Percentiles rank a stretch among this genome's conserved stretches.
Evolutionary conservation across 805 yeast genomes (phyloP).

Genomic region (Candida ulmi): DNA sequence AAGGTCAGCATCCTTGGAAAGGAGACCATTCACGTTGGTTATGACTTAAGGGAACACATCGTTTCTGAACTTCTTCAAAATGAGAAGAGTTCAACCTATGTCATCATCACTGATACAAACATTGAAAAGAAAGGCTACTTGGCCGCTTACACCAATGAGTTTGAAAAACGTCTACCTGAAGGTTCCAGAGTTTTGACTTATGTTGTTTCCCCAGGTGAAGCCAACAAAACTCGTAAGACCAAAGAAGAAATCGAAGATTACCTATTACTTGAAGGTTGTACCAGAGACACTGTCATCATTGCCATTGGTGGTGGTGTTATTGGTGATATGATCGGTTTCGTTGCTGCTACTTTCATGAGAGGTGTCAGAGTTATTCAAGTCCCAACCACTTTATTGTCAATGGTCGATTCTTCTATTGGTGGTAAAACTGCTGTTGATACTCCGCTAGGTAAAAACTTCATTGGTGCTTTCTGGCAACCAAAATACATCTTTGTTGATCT

Average conservation of each 20-base stretch:
- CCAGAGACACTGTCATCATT: conserved; percentile 89
- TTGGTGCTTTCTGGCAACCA: conserved; percentile 99
- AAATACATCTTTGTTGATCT: conserved; percentile 82
- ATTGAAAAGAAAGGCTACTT: conserved; percentile 62
- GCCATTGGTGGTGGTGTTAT: conserved; percentile 99
- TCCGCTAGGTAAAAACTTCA: conserved; percentile 89
- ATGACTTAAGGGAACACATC: conserved; percentile 68
- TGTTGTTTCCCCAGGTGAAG: conserved; percentile 87
- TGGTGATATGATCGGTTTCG: conserved; percentile 98
- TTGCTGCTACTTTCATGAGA: conserved; percentile 99
- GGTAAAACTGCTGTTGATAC: conserved; percentile 99
- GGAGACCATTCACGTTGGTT: conserved; percentile 87
- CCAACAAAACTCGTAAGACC: conserved; percentile 79
- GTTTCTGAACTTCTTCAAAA: conserved; percentile 57
- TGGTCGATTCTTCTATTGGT: conserved; percentile 98
- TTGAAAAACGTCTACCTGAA: conserved; percentile 40
- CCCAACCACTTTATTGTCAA: conserved; percentile 89
- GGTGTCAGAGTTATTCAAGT: conserved; percentile 92
- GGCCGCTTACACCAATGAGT: conserved; percentile 36
- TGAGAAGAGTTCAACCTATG: conserved; percentile 85
- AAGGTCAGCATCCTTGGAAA: conserved; percentile 76
- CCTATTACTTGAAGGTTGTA: conserved; percentile 76
- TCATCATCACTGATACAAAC: conserved; percentile 82
- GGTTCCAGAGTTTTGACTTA: conserved; percentile 65
- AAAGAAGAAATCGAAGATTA: conserved; percentile 93